Base-by-base conservation (phyloP, 2,329 filamentous ascomycete genomes). In the Alternaria novae-zelandiae region DNA sequence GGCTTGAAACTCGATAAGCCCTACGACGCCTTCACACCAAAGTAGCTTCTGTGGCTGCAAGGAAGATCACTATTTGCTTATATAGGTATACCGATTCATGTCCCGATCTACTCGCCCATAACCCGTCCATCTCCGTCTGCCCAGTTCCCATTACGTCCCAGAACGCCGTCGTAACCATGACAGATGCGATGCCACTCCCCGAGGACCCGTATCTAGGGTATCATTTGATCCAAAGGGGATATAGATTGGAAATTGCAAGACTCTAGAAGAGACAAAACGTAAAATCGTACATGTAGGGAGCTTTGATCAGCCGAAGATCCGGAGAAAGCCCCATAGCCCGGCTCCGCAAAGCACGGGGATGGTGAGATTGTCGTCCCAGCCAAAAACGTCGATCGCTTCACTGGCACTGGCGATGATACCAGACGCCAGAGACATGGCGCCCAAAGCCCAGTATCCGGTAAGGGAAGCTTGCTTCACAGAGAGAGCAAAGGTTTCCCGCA, bases 281-380 rank as follows among this genome's bases (percentile, higher is more conserved):
- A 45, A 57, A 20, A 57, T 47, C 21, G 25, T 59, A 50, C 47
- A 36, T n/a, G 23, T 50, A 11, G 13, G 25, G 43, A 36, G 43
- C 26, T 28, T 5, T 3, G 11, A 44, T 66, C 47, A 78, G 32
- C 90, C 90, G 85, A 97, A 97, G 53, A 94, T 80, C 82, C 92
- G 96, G 73, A 98, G 85, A 79, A 99, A 97, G 0, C 91, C 91
- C 90, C 92, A 97, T 65, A 99, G 89, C 7, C 94, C 94, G 49
- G 93, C 82, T 23, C 94, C 94, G 77, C 93, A 97, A 54, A 99
- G 85, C 25, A 97, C 89, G 3, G 96, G 96, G 79, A 99, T 99
- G 54, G 95, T 98, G 72, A 99, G 84, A 81, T 99, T 99, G 82
- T 99, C 96, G 76, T 99, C 96, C 91, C 93, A 94, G 51, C 94